A percentile compares a stretch with the other conserved stretches of the same genome.
Evolutionary conservation across 2,329 filamentous ascomycete species (phyloP).

Genomic region (Incumbomyces delicatus): DNA sequence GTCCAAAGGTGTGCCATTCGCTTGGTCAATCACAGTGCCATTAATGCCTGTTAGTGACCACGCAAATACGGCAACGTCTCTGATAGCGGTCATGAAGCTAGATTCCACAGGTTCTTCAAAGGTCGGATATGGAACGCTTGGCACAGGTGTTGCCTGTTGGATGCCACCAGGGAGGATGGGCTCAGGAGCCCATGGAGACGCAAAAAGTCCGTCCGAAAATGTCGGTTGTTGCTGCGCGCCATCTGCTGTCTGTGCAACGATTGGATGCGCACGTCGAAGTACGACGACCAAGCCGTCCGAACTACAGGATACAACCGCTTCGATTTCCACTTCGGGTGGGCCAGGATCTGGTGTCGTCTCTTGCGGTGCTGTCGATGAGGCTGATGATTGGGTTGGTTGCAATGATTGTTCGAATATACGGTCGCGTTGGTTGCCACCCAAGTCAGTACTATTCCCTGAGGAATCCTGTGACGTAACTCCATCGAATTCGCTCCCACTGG

Average conservation of each 20-base stretch:
- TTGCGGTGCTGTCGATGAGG: slow-evolving; percentile 16
- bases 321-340: slow-evolving; percentile 52
- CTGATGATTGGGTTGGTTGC: slow-evolving; percentile 12
- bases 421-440: slow-evolving; percentile 29
- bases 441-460: slow-evolving; percentile 38
- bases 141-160: slow-evolving; percentile 9
- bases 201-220: slow-evolving; percentile 59
- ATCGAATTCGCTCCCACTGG: neutral
- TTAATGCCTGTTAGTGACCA: slow-evolving; percentile 78
- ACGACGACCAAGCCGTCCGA: slow-evolving; percentile 81
- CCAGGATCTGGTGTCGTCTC: slow-evolving; percentile 16
- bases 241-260: slow-evolving; percentile 48
- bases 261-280: slow-evolving; percentile 61
- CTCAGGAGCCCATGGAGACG: slow-evolving; percentile 67
- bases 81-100: slow-evolving; percentile 69
- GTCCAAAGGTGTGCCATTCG: slow-evolving; percentile 52
- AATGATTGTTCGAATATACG: slow-evolving; percentile 35
- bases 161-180: slow-evolving; percentile 40
- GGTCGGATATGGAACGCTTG: slow-evolving; percentile 31
- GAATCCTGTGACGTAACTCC: slow-evolving; percentile 4
- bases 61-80: slow-evolving; percentile 78
- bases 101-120: slow-evolving; percentile 27
- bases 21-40: slow-evolving; percentile 57
- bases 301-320: slow-evolving; percentile 84
- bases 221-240: slow-evolving; percentile 29